These are phyloP conservation scores for Cryphonectria parasitica DNA, from an alignment of 2,329 filamentous ascomycete species.

Conservation along the genomic window DNA sequence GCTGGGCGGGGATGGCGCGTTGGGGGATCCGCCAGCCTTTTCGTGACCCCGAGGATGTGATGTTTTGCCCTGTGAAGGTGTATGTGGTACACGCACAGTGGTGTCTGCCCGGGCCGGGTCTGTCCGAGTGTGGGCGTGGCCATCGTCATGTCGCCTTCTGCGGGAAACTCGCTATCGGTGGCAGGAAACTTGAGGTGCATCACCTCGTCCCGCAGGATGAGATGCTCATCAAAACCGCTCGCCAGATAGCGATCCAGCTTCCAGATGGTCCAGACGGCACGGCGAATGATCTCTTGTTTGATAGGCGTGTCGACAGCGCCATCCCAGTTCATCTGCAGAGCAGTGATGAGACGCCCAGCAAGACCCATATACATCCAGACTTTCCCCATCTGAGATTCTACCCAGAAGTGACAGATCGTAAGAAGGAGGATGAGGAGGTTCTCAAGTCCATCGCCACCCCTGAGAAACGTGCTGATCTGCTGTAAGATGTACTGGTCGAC, in stretches of 20 bases:
- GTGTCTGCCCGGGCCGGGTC: background rate
- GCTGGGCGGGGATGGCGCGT: constrained; percentile 32
- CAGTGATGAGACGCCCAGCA: constrained; percentile 43
- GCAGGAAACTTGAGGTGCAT: constrained; percentile 46
- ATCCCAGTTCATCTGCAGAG: constrained; percentile 47
- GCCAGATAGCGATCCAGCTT: constrained; percentile 44
- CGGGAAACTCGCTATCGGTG: constrained; percentile 39
- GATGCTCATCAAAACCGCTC: constrained; percentile 46
- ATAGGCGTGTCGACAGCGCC: constrained; percentile 38
- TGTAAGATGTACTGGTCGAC: constrained; percentile 47
- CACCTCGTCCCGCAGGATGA: constrained; percentile 42
- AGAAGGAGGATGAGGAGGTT: constrained; percentile 40
- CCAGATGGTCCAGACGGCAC: constrained; percentile 46
- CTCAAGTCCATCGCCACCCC: constrained; percentile 32
- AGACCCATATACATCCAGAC: constrained; percentile 46
- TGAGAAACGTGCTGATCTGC: constrained; percentile 44
- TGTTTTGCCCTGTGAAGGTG: constrained; percentile 44
- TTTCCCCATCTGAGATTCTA: constrained; percentile 43
- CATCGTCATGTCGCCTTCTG: constrained; percentile 21
- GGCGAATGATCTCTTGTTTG: constrained; percentile 43
- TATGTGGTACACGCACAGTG: constrained; percentile 41
- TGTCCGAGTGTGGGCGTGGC: background rate
- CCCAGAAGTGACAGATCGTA: constrained; percentile 43
- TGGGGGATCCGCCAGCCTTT: constrained; percentile 24
- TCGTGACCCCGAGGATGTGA: constrained; percentile 39